These are phyloP conservation scores for Lolium multiflorum DNA, from an alignment of 176 grass and related monocot genomes.

Conservation along the genomic window DNA sequence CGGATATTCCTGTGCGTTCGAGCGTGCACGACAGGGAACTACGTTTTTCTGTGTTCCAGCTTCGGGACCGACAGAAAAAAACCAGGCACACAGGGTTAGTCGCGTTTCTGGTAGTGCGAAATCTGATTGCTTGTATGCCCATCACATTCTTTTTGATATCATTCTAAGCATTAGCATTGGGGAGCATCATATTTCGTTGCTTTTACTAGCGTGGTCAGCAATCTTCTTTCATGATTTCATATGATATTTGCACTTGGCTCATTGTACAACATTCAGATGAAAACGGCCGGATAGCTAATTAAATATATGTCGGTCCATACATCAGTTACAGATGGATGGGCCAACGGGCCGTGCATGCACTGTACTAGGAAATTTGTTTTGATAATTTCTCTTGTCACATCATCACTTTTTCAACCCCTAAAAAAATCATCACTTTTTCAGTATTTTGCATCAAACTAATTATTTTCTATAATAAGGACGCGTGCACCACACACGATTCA, in stretches of 20 bases:
- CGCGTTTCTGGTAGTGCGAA: too few relatives aligned
- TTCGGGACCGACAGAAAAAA: too few relatives aligned
- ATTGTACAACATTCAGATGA: background rate
- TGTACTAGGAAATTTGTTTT: background rate
- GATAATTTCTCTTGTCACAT: background rate
- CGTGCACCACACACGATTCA: too few relatives aligned
- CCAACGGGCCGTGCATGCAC: background rate
- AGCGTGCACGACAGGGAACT: too few relatives aligned
- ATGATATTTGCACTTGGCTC: background rate
- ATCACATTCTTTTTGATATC: conserved; percentile 33
- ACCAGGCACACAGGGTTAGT: too few relatives aligned
- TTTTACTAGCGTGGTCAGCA: background rate
- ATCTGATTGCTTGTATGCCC: conserved; percentile 28
- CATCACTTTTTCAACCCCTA: background rate
- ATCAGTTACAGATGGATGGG: conserved; percentile 17
- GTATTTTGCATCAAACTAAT: background rate
- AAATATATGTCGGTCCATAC: background rate
- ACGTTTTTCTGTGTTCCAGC: too few relatives aligned
- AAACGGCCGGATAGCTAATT: background rate
- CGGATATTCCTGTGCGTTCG: too few relatives aligned
- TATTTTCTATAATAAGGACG: too few relatives aligned
- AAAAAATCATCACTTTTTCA: background rate
- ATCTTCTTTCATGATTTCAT: background rate
- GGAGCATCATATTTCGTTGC: conserved; percentile 24
- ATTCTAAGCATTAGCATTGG: conserved; percentile 4